Conservation (phyloP, 106 monocot genomes). For the Dendrobium chrysotoxum region DNA sequence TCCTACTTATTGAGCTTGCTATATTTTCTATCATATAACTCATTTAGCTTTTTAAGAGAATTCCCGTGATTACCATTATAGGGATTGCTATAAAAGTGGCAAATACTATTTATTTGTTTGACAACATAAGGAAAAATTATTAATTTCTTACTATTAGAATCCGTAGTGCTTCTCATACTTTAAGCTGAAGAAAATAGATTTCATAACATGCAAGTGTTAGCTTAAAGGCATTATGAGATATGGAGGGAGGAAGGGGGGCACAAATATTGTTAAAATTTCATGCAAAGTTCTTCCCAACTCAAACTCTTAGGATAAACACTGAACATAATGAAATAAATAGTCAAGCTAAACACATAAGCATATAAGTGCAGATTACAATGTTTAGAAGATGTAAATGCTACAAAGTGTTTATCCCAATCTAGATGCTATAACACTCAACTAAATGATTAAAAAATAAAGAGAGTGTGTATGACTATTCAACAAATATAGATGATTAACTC, state of each 20-base stretch:
- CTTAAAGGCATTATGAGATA: too few species aligned
- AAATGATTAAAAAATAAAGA: background rate
- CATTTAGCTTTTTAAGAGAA: background rate
- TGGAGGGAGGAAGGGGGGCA: too few species aligned
- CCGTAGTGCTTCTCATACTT: too few species aligned
- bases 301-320: background rate
- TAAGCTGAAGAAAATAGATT: too few species aligned
- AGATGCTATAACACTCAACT: too few species aligned
- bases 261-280: too few species aligned
- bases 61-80: background rate
- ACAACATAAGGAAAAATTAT: too few species aligned
- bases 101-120: too few species aligned
- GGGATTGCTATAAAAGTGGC: background rate
- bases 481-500: background rate
- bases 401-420: too few species aligned
- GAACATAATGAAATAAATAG: background rate
- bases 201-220: too few species aligned
- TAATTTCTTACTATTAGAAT: too few species aligned
- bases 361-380: background rate
- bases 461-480: background rate
- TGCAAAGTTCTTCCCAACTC: background rate
- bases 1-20: background rate
- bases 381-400: too few species aligned
- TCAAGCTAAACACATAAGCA: background rate
- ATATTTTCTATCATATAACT: background rate